Base-by-base conservation (phyloP, 2,329 filamentous ascomycete species). In the Macrophomina tecta region DNA sequence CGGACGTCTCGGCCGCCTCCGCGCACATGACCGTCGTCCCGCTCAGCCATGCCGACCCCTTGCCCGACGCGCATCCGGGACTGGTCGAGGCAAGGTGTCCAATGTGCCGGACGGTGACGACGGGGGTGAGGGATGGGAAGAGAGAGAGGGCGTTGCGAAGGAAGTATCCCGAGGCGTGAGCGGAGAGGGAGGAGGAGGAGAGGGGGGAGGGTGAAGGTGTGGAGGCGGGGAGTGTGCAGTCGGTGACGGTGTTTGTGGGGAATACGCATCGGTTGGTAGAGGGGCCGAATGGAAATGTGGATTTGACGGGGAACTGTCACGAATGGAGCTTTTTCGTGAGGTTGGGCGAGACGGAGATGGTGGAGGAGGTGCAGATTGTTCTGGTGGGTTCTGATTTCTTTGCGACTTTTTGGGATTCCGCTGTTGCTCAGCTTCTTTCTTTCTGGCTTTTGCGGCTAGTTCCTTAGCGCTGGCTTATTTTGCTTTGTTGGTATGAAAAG, bases 261-360 rank as follows among this genome's bases (percentile, higher is more conserved):
- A 83, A 83, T 64, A 75, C 73, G 63, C 81, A 83, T 69, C 66
- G 70, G 11, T 51, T 75, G 11, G 69, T 78, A 3, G 61, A 70
- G 68, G 67, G 56, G 16, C 18, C 3, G 51, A 14, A 45, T n/a
- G 42, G 42, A 5, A 18, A 69, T 38, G 63, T 23, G 23, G 23
- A 36, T 34, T 2, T 75, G 49, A 63, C 71, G 65, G 60, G 49
- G n/a, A 82, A 81, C 55, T 69, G 74, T 65, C 82, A 83, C 68
- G 75, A 80, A 38, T 84, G 82, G 81, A 79, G 76, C 0, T 83
- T 83, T 68, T 84, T 83, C 69, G 79, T 83, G 5, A 69, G 74
- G n/a, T 73, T 77, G 0, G 80, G 77, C n/a, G 73, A 80, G 3
- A 76, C 74, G 9, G 81, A 82, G n/a, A 75, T 83, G 32, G 75